A percentile compares a stretch with the other conserved stretches of the same genome.
phyloP scores from a whole-genome alignment of 129 eudicot genomes.

The Rutidosis leptorrhynchoides region DNA sequence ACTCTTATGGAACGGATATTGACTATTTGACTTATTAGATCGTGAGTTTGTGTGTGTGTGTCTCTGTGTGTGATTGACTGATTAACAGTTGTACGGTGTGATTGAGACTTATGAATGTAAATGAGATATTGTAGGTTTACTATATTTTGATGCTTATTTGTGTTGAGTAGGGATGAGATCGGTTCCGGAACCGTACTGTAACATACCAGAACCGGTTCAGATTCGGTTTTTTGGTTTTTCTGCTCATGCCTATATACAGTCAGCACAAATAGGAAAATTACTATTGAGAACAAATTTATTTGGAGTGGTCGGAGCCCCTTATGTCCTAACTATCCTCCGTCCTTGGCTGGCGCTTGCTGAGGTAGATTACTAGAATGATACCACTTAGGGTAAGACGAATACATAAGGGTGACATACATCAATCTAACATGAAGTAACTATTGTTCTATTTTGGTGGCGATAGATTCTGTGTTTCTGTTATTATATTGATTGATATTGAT shows the following conservation, averaged over 20 bases:
- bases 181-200: too few species aligned
- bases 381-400: not conserved
- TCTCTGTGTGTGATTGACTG: too few species aligned
- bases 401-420: not conserved
- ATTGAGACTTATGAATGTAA: slow-evolving; percentile 1
- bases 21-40: slow-evolving; percentile 19
- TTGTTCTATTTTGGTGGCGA: not conserved
- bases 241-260: too few species aligned
- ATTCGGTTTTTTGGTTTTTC: too few species aligned
- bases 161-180: too few species aligned
- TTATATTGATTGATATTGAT: not conserved
- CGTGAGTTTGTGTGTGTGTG: slow-evolving; percentile 11
- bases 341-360: not conserved
- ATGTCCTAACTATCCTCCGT: too few species aligned
- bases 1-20: not conserved
- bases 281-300: too few species aligned
- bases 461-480: slow-evolving; percentile 4
- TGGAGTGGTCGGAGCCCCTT: too few species aligned
- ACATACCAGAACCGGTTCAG: too few species aligned
- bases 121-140: not conserved
- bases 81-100: slow-evolving; percentile 9
- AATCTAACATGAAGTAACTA: too few species aligned
- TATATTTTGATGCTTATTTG: not conserved
- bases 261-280: too few species aligned
- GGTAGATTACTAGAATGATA: not conserved